Percentiles rank a stretch among this genome's conserved stretches.
Conservation (phyloP, 345 rosid species). For the Eucalyptus marginata region DNA sequence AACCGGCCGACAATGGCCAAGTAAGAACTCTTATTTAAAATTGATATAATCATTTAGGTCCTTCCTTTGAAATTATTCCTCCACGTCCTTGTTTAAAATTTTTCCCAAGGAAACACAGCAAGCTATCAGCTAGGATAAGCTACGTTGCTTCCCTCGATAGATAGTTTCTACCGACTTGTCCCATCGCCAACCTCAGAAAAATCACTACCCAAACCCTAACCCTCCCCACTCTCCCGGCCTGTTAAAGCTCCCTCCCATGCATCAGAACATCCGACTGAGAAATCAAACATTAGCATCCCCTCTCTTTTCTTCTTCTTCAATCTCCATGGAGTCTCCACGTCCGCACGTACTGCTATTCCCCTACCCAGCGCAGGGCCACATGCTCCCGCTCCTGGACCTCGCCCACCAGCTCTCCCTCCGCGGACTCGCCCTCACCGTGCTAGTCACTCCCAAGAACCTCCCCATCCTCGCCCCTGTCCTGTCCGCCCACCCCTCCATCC, state of each 20-base stretch:
- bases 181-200: too few relatives aligned
- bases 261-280: background rate
- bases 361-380: background rate
- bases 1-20: too few relatives aligned
- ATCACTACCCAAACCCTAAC: too few relatives aligned
- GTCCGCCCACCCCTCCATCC: background rate
- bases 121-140: too few relatives aligned
- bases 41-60: too few relatives aligned
- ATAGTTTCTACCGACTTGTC: too few relatives aligned
- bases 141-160: too few relatives aligned
- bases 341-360: conserved; percentile 5
- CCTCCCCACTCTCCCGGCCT: too few relatives aligned
- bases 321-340: background rate
- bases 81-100: too few relatives aligned
- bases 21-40: too few relatives aligned
- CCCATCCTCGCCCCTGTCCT: background rate
- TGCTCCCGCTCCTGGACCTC: background rate
- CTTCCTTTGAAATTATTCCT: too few relatives aligned
- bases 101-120: too few relatives aligned
- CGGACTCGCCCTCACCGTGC: background rate
- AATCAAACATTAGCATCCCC: background rate
- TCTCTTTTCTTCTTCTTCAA: background rate
- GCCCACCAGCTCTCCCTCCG: background rate
- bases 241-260: background rate
- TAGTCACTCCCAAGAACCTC: background rate